Evolutionary conservation across 208 protist species (phyloP).

Genomic region (Trichomonas tenax): DNA sequence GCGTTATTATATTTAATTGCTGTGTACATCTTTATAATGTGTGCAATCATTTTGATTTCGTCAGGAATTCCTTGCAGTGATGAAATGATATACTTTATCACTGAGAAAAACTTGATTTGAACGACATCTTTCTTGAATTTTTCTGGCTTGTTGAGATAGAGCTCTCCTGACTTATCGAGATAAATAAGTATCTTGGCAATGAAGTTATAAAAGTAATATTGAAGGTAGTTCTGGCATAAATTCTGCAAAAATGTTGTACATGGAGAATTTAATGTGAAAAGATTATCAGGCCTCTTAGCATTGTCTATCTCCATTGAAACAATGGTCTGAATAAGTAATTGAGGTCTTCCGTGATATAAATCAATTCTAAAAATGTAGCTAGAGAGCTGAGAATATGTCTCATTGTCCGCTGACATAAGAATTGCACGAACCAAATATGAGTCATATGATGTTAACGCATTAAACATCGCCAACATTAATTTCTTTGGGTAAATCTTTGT

Average conservation of each 20-base stretch:
- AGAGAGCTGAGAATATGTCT: not conserved
- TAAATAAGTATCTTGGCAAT: not conserved
- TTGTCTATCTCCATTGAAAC: not conserved
- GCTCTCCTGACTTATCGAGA: not conserved
- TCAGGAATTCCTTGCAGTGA: not conserved
- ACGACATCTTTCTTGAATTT: not conserved
- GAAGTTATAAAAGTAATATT: not conserved
- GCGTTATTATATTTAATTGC: not conserved
- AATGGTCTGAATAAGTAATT: not conserved
- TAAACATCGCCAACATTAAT: not conserved
- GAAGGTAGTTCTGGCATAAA: not conserved
- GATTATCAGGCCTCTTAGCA: not conserved
- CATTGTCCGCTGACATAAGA: not conserved
- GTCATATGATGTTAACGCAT: not conserved
- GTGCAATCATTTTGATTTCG: not conserved
- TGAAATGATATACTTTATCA: not conserved
- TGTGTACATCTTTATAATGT: not conserved
- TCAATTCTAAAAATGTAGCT: not conserved
- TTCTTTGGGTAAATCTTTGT: not conserved
- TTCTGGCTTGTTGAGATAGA: not conserved
- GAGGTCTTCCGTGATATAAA: not conserved
- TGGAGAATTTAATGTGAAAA: not conserved
- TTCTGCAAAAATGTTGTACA: not conserved
- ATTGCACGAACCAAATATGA: not conserved
- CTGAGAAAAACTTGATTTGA: not conserved